phyloP scores from a whole-genome alignment of 495 filamentous ascomycete species.

The Rhypophila decipiens region DNA sequence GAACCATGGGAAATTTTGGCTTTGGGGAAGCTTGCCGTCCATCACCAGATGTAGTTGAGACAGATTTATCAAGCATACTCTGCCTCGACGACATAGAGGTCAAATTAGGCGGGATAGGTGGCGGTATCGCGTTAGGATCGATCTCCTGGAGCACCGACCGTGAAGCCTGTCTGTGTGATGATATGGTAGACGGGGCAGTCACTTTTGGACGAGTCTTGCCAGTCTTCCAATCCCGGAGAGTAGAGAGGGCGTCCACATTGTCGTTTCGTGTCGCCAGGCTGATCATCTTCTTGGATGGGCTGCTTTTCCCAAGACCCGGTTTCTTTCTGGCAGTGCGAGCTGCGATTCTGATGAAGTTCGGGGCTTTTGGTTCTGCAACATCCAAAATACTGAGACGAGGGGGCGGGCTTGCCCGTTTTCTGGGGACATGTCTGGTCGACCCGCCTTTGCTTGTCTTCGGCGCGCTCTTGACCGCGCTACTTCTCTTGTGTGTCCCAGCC shows the following conservation, averaged over 20 bases:
- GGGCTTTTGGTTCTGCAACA: constrained; percentile 52
- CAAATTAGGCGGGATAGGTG: no score
- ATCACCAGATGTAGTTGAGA: no score
- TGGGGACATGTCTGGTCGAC: not conserved
- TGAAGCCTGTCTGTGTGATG: constrained; percentile 6
- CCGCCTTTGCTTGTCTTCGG: not conserved
- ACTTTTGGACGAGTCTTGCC: constrained; percentile 55
- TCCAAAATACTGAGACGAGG: constrained; percentile 69
- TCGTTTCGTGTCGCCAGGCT: constrained; percentile 63
- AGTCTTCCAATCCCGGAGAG: constrained; percentile 68
- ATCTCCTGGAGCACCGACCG: constrained; percentile 24
- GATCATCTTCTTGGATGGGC: constrained; percentile 69
- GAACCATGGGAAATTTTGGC: not conserved
- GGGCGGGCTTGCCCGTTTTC: constrained; percentile 22
- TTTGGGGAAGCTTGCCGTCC: constrained; percentile 3
- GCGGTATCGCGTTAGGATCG: constrained; percentile 22
- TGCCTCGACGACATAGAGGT: no score
- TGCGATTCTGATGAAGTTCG: constrained; percentile 74
- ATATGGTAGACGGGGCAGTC: constrained; percentile 16
- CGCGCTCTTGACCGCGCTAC: not conserved
- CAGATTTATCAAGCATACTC: constrained; percentile 26
- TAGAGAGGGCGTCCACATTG: constrained; percentile 64
- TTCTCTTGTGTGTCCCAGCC: not conserved
- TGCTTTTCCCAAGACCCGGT: constrained; percentile 60
- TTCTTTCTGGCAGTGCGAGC: constrained; percentile 59